Evolutionary conservation across 2,329 filamentous ascomycete genomes (phyloP), one percentile per base, ranked within the genome.

Genomic region (Truncatella angustata): DNA sequence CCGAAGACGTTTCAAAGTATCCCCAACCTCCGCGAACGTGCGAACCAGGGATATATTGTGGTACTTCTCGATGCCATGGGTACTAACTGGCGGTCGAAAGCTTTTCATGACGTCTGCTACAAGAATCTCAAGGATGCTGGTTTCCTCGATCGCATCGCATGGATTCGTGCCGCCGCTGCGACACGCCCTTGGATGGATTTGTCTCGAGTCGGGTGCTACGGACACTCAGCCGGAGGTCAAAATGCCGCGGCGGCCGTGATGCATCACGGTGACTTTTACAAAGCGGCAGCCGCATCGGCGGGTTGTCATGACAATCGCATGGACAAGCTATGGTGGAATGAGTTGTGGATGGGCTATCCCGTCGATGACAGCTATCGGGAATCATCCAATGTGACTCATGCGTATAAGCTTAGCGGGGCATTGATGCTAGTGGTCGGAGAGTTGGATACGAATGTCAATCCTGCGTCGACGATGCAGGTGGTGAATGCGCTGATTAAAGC

Each of bases 121-220:
- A 48, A 48, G 32, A 48, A 48, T 11, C 45, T 48, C 4, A 48
- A 48, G 20, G 45, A 48, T n/a, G 45, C 30, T 3, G 45, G 45
- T 5, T 14, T 48, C 32, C 32, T 30, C 12, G 28, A 48, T 21
- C 45, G 45, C 2, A 48, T 48, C n/a, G 45, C 45, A 7, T 48
- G 30, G 45, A 48, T 48, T 12, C 28, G 28, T 16, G 28, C 45
- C 45, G 45, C 45, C 3, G 45, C 26, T 2, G 9, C 28, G 21
- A 48, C 45, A 6, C 45, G 45, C 20, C 45, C 45, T 3, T 48
- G 45, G 45, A 36, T 48, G 45, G 45, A 48, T n/a, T 6, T 48
- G 1, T 35, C 45, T 4, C 28, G 45, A 3, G 45, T 48, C 18
- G 45, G 45, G 18, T 48, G 45, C 18, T 48, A 48, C 18, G 45